phyloP scores from a whole-genome alignment of 306 rosid species.

The Acacia melanoxylon region DNA sequence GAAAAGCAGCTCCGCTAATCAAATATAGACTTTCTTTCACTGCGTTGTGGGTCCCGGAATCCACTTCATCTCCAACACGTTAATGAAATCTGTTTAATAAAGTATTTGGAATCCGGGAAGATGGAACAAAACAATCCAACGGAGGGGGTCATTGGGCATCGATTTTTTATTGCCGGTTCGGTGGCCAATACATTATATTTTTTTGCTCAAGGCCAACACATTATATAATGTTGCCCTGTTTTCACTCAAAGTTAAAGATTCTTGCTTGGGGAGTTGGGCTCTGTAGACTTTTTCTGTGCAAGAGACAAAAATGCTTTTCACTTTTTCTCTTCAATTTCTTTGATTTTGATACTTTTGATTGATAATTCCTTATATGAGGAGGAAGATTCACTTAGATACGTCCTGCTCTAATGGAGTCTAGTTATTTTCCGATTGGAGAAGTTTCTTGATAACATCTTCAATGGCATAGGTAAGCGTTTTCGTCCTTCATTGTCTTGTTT shows the following conservation, averaged over 20 bases:
- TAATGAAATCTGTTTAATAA: background rate
- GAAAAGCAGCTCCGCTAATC: no score
- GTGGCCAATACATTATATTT: background rate
- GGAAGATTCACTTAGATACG: slow-evolving; percentile 2
- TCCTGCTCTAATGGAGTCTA: slow-evolving; percentile 42
- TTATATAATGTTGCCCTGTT: background rate
- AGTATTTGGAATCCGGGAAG: background rate
- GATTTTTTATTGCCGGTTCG: background rate
- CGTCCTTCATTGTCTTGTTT: slow-evolving; percentile 30
- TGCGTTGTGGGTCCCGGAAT: slow-evolving; percentile 1
- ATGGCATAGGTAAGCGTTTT: background rate
- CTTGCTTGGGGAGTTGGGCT: background rate
- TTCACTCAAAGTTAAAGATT: background rate
- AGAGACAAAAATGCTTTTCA: background rate
- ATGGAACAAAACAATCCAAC: background rate
- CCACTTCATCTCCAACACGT: background rate
- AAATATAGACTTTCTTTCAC: no score
- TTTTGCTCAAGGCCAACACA: background rate
- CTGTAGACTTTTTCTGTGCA: background rate
- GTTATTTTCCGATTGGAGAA: slow-evolving; percentile 29
- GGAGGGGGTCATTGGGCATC: background rate
- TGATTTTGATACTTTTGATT: background rate
- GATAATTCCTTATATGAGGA: background rate
- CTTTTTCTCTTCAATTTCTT: background rate
- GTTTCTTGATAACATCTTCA: slow-evolving; percentile 6